These are phyloP conservation scores for Rhododendron griersonianum DNA, from an alignment of 148 eudicot species.

Conservation along the genomic window DNA sequence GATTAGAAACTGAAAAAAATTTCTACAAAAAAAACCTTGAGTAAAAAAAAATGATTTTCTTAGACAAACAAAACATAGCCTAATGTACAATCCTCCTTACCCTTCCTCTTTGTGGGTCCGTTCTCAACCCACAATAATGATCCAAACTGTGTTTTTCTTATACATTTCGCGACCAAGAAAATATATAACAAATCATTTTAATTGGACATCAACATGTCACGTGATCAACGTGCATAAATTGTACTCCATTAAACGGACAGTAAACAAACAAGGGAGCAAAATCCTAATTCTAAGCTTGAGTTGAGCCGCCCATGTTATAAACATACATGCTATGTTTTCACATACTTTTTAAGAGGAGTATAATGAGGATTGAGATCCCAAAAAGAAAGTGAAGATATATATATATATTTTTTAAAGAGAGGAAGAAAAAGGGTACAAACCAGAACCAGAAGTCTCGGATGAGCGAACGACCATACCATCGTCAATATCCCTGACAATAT, in stretches of 20 bases:
- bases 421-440: slow-evolving; percentile 12
- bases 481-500: slow-evolving; percentile 19
- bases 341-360: neutral
- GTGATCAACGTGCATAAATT: neutral
- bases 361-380: no score
- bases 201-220: neutral
- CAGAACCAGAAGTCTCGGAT: slow-evolving; percentile 45
- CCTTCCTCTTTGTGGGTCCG: neutral
- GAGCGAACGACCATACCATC: slow-evolving; percentile 18
- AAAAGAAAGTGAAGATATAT: no score
- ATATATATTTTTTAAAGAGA: no score
- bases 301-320: neutral
- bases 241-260: no score
- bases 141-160: neutral
- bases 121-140: no score
- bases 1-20: neutral
- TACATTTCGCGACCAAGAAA: neutral
- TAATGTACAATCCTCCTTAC: neutral
- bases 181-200: neutral
- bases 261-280: no score
- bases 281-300: neutral
- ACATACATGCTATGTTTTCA: no score
- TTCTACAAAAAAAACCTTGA: neutral
- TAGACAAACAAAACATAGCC: neutral
- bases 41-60: neutral